Evolutionary conservation across 1,139 yeast species (phyloP), one percentile per base, ranked within the genome.

Genomic region (Pichia sp.): DNA sequence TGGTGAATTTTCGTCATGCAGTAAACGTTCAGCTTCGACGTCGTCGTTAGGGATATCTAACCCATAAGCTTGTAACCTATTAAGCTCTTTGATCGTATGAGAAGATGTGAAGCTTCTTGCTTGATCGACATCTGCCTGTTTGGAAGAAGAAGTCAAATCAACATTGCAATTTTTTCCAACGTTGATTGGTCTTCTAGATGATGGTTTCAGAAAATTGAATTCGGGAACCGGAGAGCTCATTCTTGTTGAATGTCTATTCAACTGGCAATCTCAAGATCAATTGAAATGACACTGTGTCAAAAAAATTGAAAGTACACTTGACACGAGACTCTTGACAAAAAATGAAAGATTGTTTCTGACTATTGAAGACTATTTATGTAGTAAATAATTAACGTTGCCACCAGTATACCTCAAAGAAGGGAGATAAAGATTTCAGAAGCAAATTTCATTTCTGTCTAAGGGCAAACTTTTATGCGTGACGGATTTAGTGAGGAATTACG

Each of bases 11-110:
- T 80, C 77, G 62, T 85, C 83, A 57, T 74, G 66, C 44, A 78
- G 78, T 7, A 71, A 64, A 43, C 64, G 65, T 19, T 64, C 59
- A 49, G 80, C 75, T 49, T 74, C 76, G 0, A 71, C 71, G n/a
- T 67, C 70, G 59, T 79, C 76, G 4, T 73, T 75, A 1, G 87
- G 85, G 57, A 79, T 83, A 62, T 87, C 87, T 55, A 87, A 69
- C 50, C 76, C 73, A 64, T 85, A 87, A 41, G 60, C 60, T 8
- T 58, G 53, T 31, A 68, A 49, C 31, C 63, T 52, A 26, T 63
- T 63, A 3, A 51, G 31, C 45, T 66, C 69, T 8, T 57, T 55
- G 5, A 19, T 54, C 10, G 44, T 32, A 13, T 46, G 43, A 6
- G 59, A 55, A 0, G 56, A 51, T 15, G 40, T 36, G 1, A 50